A percentile compares a stretch with the other conserved stretches of the same genome.
Evolutionary conservation across 2,329 filamentous ascomycete species (phyloP).

Genomic region (Pseudocercospora fijiensis): DNA sequence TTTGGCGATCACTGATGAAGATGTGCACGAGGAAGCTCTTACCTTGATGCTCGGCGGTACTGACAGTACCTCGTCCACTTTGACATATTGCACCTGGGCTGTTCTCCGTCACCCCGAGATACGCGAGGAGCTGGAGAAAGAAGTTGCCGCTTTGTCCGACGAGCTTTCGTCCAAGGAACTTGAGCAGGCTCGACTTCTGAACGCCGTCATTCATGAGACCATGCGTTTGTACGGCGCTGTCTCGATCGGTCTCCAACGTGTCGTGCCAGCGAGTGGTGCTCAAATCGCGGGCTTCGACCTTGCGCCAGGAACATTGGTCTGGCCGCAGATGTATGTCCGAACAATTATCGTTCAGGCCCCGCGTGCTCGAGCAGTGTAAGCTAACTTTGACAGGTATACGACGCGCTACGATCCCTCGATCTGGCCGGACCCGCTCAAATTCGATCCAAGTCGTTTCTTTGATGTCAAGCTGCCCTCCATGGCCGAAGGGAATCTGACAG

Average conservation of each 20-base stretch:
- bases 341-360: neutral
- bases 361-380: neutral
- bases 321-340: slow-evolving; percentile 22
- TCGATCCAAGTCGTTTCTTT: slow-evolving; percentile 21
- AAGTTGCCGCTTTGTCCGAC: slow-evolving; percentile 25
- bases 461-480: slow-evolving; percentile 24
- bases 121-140: slow-evolving; percentile 25
- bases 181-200: slow-evolving; percentile 36
- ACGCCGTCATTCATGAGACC: slow-evolving; percentile 44
- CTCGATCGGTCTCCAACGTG: slow-evolving; percentile 40
- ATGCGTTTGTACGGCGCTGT: slow-evolving; percentile 40
- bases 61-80: slow-evolving; percentile 33
- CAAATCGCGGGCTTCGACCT: slow-evolving; percentile 23
- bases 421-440: slow-evolving; percentile 20
- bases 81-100: slow-evolving; percentile 34
- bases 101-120: slow-evolving; percentile 29
- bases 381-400: slow-evolving; percentile 20
- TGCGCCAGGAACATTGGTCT: slow-evolving; percentile 21
- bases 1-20: slow-evolving; percentile 26
- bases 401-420: slow-evolving; percentile 23
- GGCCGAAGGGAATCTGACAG: slow-evolving; percentile 20
- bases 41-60: slow-evolving; percentile 32
- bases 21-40: slow-evolving; percentile 30
- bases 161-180: slow-evolving; percentile 33
- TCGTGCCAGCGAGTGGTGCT: slow-evolving; percentile 39